A percentile compares a stretch with the other conserved stretches of the same genome.
Conservation (phyloP, 192 early-diverging fungal species). For the Backusella circina region DNA sequence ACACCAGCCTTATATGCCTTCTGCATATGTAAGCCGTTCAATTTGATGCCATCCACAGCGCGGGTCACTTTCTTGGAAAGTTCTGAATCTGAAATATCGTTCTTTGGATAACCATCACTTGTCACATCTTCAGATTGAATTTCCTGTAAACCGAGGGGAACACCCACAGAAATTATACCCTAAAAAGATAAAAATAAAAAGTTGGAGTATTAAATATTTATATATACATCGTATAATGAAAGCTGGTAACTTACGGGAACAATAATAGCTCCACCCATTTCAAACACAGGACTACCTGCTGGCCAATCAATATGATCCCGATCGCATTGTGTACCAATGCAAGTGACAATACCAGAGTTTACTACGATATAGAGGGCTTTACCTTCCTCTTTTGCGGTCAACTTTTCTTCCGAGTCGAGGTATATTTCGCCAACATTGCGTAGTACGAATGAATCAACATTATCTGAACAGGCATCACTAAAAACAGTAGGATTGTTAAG, state of each 20-base stretch:
- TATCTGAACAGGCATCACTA: conserved; percentile 19
- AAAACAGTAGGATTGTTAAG: conserved; percentile 13
- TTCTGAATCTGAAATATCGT: conserved; percentile 20
- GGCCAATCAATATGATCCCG: conserved; percentile 30
- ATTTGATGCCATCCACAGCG: conserved; percentile 64
- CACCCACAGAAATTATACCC: conserved; percentile 52
- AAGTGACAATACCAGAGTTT: conserved; percentile 30
- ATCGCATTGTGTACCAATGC: conserved; percentile 33
- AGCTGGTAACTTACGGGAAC: conserved; percentile 41
- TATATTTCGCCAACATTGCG: conserved; percentile 30
- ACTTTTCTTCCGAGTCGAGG: conserved; percentile 7
- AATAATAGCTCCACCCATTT: conserved; percentile 55
- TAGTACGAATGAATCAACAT: conserved; percentile 28
- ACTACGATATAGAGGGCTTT: conserved; percentile 28
- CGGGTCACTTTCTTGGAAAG: conserved; percentile 25
- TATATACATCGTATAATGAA: background rate
- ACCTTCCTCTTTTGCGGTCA: background rate
- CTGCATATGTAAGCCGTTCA: conserved; percentile 54
- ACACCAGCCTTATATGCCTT: conserved; percentile 59
- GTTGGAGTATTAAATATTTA: background rate
- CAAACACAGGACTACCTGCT: conserved; percentile 33
- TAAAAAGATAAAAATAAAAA: conserved; percentile 15
- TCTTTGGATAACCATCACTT: conserved; percentile 48
- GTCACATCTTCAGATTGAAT: conserved; percentile 57
- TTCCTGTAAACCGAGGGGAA: conserved; percentile 61